Base-by-base conservation (phyloP, 331 rosid species). In the Phaseolus coccineus region DNA sequence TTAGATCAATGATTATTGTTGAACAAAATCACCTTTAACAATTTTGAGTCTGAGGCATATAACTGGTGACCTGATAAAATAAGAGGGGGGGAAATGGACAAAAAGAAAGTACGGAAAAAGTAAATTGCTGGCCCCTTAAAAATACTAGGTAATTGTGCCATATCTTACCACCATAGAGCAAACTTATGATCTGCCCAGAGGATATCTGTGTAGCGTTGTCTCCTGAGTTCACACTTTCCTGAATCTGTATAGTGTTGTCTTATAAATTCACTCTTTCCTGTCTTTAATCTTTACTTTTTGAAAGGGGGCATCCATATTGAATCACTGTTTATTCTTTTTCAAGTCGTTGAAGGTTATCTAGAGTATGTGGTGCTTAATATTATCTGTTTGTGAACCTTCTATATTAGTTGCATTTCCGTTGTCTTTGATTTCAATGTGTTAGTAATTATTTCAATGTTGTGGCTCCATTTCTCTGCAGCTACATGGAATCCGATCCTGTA, bases 401-500 rank as follows among this genome's bases (percentile, higher is more conserved):
- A 16, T 65, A 6, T 51, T 69, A 79, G 15, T 65, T 75, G 63
- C 56, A 42, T 42, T 33, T 73, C 42, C 8, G 51, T 58, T 59
- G 69, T 71, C 71, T 47, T 22, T 61, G 52, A 67, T 35, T 59
- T 61, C 37, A 14, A 70, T 77, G 46, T 62, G 35, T 47, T 58
- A 68, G 52, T 66, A 83, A 22, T 58, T 61, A 22, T 64, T 75
- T 6, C 50, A 37, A 14, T 44, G 59, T 19, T 72, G 33, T 68
- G 47, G 39, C 46, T 74, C 77, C 52, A 66, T 69, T 19, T 15
- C 77, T 73, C 27, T 69, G 42, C 89, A 88, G 91, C 83, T 88
- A 88, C 73, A 88, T 80, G 82, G 91, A 88, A 69, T 88, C 91
- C n/a, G 91, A 88, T 79, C 91, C 91, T 71, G 88, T 85, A 68